Evolutionary conservation across 169 alveolate genomes (phyloP), one percentile per base, ranked within the genome.

Genomic region (Plasmodium fragile): DNA sequence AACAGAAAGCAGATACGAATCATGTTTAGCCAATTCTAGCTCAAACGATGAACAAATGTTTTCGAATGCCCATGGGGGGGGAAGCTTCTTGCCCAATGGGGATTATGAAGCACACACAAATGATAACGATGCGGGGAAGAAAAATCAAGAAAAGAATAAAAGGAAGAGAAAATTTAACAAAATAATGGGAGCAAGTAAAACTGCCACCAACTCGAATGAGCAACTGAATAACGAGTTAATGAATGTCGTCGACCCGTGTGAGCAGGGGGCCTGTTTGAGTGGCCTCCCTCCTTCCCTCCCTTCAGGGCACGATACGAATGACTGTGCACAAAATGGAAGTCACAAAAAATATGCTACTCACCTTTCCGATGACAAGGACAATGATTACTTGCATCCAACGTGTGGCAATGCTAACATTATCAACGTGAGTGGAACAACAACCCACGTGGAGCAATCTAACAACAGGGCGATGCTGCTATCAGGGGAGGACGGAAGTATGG

Each of bases 141-240:
- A 34, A 43, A 70, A 41, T 32, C 92, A 45, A 22, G 84, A 85
- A 52, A 85, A 85, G 65, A 73, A 85, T 39, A 85, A 85, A 85
- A 73, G 84, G 43, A 85, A 85, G 79, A 85, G 93, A 18, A 85
- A 85, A 52, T 85, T 73, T 45, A 85, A 85, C 78, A 85, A 85
- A 75, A 73, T 85, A 18, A 6, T 43, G 13, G 18, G 79, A 30
- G 16, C 72, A 43, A 73, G 75, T 71, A 73, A 39, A 10, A 30
- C 36, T 71, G 59, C 59, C 28, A 16, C 92, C 0, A 72, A 28
- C 55, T 1, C 10, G 52, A 39, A 10, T 43, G 92, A 70, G 0
- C 75, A 28, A 10, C 25, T 0, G 53, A 79, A 55, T 28, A 79
- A 55, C 28, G 36, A 28, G 1, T 11, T 28, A 65, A 59, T 32